Conservation (phyloP, 257 asterid species). For the Primulina huaijiensis region DNA sequence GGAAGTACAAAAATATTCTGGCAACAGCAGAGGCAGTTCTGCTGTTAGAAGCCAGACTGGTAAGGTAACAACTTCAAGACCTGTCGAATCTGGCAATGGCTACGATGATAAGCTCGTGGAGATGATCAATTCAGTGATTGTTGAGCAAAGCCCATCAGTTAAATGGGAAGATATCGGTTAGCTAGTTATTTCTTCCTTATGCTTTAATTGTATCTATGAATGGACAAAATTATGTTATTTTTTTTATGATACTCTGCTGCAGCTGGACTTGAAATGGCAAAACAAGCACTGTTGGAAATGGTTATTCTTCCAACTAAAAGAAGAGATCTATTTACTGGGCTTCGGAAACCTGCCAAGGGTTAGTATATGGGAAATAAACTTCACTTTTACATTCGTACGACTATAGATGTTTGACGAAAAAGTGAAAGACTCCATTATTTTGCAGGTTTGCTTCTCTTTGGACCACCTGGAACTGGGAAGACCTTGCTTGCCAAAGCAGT, state of each 20-base stretch:
- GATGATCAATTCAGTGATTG: constrained; percentile 86
- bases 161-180: constrained; percentile 99
- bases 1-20: constrained; percentile 42
- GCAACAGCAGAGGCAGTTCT: constrained; percentile 33
- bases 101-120: constrained; percentile 80
- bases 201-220: not conserved
- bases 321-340: constrained; percentile 94
- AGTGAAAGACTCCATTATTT: constrained; percentile 22
- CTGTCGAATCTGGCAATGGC: constrained; percentile 52
- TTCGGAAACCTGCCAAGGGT: constrained; percentile 96
- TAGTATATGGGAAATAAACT: constrained; percentile 23
- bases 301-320: constrained; percentile 92
- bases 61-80: constrained; percentile 34
- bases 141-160: constrained; percentile 88
- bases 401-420: constrained; percentile 11
- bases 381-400: constrained; percentile 12
- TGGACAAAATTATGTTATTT: constrained; percentile 15
- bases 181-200: constrained; percentile 26
- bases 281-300: constrained; percentile 94
- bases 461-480: constrained; percentile 99
- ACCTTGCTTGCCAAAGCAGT: constrained; percentile 99
- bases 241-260: constrained; percentile 30
- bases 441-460: constrained; percentile 91
- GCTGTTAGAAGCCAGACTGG: constrained; percentile 39
- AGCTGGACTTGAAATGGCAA: constrained; percentile 99